Percentiles rank a stretch among this genome's conserved stretches.
phyloP scores from a whole-genome alignment of 176 grass and related monocot genomes.

The Carex scoparia region DNA sequence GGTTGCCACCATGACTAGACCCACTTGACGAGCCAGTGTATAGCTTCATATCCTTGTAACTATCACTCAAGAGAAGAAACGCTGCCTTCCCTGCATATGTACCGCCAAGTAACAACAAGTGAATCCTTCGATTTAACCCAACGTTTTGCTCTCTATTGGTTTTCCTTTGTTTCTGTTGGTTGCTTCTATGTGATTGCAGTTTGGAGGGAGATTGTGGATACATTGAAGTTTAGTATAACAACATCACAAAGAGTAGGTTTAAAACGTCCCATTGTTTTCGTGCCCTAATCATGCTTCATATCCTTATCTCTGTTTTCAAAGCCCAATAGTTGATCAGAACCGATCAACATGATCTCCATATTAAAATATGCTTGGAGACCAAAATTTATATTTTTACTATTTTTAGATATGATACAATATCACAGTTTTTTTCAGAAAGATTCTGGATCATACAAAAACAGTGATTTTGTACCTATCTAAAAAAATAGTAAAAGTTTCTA shows the following conservation, averaged over 20 bases:
- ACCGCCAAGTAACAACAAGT: not conserved
- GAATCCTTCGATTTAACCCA: not conserved
- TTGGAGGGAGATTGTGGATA: not conserved
- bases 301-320: too few species aligned
- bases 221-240: not conserved
- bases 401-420: too few species aligned
- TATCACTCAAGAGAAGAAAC: conserved; percentile 71
- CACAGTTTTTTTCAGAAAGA: too few species aligned
- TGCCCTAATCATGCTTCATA: too few species aligned
- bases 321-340: too few species aligned
- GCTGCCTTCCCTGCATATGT: conserved; percentile 54
- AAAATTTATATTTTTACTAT: too few species aligned
- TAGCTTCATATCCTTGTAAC: conserved; percentile 68
- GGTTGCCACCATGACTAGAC: conserved; percentile 31
- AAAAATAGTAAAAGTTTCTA: too few species aligned
- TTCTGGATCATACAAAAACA: too few species aligned
- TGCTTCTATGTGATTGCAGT: not conserved
- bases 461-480: too few species aligned
- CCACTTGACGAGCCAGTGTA: conserved; percentile 51
- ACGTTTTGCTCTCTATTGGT: not conserved
- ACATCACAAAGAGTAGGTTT: not conserved
- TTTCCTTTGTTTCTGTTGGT: not conserved
- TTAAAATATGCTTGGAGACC: too few species aligned
- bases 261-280: too few species aligned
- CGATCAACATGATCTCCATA: too few species aligned